Evolutionary conservation across 2,329 filamentous ascomycete genomes (phyloP).

Genomic region (Colletotrichum liriopes): DNA sequence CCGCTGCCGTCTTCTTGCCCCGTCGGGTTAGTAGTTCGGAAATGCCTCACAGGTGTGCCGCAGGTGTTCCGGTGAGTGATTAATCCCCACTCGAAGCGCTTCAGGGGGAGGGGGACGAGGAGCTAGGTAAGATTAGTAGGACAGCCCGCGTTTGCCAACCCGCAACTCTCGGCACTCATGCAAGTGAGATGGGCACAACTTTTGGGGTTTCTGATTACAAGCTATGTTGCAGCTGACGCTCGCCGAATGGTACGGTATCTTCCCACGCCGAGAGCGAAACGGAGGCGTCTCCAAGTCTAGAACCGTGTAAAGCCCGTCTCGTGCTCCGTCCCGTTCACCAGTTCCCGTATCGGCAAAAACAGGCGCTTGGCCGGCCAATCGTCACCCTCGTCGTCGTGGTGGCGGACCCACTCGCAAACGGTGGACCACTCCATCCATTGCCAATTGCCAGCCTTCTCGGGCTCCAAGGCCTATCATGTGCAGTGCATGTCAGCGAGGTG

Average conservation of each 20-base stretch:
- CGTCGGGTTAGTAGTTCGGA: too few relatives aligned
- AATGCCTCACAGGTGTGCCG: too few relatives aligned
- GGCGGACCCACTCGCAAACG: slow-evolving; percentile 1
- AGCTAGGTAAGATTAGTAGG: too few relatives aligned
- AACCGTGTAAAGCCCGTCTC: not conserved
- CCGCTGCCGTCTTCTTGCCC: too few relatives aligned
- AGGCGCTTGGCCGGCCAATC: slow-evolving; percentile 15
- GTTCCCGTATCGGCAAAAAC: slow-evolving; percentile 2
- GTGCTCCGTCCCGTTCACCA: not conserved
- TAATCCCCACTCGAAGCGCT: too few relatives aligned
- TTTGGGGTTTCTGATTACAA: not conserved
- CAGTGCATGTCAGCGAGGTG: not conserved
- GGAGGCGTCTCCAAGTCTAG: not conserved
- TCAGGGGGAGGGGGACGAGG: too few relatives aligned
- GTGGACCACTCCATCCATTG: slow-evolving; percentile 60
- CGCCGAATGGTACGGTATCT: not conserved
- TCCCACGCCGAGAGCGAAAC: not conserved
- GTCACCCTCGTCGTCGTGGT: slow-evolving; percentile 5
- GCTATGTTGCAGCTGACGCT: not conserved
- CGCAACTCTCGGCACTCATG: too few relatives aligned
- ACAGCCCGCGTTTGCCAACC: too few relatives aligned
- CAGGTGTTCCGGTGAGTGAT: too few relatives aligned
- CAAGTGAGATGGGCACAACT: too few relatives aligned
- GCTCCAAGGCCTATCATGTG: slow-evolving; percentile 57
- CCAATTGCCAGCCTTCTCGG: slow-evolving; percentile 67